These are phyloP conservation scores for Trypanosoma conorhini DNA, from an alignment of 208 protist species.

Conservation along the genomic window DNA sequence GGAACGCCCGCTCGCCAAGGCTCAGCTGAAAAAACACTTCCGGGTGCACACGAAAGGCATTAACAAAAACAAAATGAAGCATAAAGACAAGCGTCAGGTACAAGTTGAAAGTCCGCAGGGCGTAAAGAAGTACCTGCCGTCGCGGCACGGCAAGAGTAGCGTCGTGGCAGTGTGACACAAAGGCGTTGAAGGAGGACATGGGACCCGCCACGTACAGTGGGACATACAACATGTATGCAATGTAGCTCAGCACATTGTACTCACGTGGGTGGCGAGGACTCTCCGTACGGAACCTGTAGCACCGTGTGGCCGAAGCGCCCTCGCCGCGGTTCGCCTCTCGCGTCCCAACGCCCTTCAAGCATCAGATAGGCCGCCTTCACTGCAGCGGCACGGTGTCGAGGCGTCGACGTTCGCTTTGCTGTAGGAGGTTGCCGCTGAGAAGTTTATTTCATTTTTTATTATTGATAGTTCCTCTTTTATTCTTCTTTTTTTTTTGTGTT, in stretches of 20 bases:
- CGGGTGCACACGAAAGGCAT: constrained; percentile 36
- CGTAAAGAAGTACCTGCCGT: constrained; percentile 29
- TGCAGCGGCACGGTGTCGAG: neutral
- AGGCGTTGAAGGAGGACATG: constrained; percentile 90
- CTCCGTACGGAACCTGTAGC: constrained; percentile 64
- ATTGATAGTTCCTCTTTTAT: no score
- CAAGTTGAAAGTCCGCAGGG: constrained; percentile 34
- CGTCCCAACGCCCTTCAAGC: neutral
- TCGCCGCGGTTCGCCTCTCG: constrained; percentile 10
- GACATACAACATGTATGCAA: constrained; percentile 88
- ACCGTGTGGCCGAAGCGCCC: constrained; percentile 18
- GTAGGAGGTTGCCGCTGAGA: neutral
- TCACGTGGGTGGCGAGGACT: constrained; percentile 40
- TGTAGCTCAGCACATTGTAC: constrained; percentile 79
- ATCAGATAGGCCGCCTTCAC: neutral
- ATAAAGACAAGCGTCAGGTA: constrained; percentile 25
- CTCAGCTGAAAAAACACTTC: constrained; percentile 24
- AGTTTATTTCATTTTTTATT: neutral
- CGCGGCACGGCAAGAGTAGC: constrained; percentile 35
- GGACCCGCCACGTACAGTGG: constrained; percentile 92
- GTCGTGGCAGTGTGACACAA: constrained; percentile 64
- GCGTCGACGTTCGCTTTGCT: neutral
- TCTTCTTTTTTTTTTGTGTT: neutral
- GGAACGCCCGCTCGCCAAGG: constrained; percentile 17
- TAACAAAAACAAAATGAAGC: constrained; percentile 55